phyloP scores from a whole-genome alignment of 305 asterid genomes.

The Plantago rigida region DNA sequence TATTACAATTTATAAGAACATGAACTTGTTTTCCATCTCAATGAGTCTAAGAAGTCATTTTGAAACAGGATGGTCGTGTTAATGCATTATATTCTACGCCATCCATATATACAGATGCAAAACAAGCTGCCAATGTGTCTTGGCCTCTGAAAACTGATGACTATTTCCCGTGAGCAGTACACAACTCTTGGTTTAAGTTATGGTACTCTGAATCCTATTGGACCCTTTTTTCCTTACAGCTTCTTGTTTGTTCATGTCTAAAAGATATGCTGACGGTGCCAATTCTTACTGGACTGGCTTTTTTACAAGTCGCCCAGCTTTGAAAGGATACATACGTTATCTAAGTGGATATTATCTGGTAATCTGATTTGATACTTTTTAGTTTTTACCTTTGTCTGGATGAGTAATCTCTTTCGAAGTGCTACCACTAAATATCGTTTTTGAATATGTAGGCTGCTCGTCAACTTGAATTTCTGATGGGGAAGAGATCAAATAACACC shows the following conservation, averaged over 20 bases:
- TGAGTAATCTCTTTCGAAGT: conserved; percentile 10
- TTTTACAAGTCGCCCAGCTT: conserved; percentile 73
- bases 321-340: conserved; percentile 58
- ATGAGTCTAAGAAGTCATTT: conserved; percentile 17
- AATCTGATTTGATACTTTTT: conserved; percentile 21
- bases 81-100: conserved; percentile 86
- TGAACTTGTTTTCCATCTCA: not conserved
- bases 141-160: conserved; percentile 79
- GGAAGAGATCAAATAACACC: conserved; percentile 39
- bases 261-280: conserved; percentile 54
- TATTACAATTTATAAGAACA: not conserved
- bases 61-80: conserved; percentile 70
- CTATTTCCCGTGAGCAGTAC: conserved; percentile 66
- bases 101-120: conserved; percentile 66
- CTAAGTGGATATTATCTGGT: conserved; percentile 81
- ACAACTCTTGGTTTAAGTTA: conserved; percentile 21
- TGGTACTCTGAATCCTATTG: not conserved
- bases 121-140: conserved; percentile 43
- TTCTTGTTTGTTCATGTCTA: conserved; percentile 9
- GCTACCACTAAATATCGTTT: not conserved
- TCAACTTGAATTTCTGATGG: conserved; percentile 60
- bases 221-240: not conserved
- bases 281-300: conserved; percentile 80
- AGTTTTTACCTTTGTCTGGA: conserved; percentile 13
- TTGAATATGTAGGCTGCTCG: conserved; percentile 55